Conservation (phyloP, 768 basidiomycete species). For the Basidioascus undulatus region DNA sequence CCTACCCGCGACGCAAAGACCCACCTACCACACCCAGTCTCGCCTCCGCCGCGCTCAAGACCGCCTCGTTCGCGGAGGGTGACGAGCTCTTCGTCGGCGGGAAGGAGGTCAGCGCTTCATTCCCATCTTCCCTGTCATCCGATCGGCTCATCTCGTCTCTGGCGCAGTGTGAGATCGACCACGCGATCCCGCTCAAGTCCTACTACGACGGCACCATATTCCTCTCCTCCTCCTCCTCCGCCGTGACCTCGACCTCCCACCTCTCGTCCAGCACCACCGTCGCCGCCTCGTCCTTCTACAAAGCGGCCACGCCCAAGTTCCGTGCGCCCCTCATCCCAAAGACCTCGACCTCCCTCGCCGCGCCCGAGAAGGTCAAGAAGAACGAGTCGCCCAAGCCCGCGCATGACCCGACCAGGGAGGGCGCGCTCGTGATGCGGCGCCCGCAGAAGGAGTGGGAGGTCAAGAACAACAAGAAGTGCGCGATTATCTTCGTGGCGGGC, state of each 20-base stretch:
- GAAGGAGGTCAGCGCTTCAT: slow-evolving; percentile 6
- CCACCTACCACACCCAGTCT: background rate
- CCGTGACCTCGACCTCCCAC: background rate
- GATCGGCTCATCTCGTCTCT: background rate
- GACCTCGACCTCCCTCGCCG: background rate
- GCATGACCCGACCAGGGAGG: slow-evolving; percentile 49
- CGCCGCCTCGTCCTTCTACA: background rate
- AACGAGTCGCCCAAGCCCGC: slow-evolving; percentile 8
- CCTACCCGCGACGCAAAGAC: background rate
- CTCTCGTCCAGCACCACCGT: background rate
- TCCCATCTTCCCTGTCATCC: background rate
- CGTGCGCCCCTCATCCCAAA: background rate
- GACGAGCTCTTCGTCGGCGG: slow-evolving; percentile 12
- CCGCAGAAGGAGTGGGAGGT: slow-evolving; percentile 43
- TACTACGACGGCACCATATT: background rate
- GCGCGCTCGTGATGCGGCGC: slow-evolving; percentile 63
- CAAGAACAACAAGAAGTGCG: slow-evolving; percentile 45
- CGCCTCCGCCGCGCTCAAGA: background rate
- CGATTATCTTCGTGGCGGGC: no score
- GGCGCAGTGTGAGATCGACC: background rate
- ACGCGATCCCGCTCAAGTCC: background rate
- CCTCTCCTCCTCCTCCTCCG: background rate
- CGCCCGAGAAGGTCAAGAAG: background rate
- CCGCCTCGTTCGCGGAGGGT: slow-evolving; percentile 3
- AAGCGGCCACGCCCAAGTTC: background rate